These are phyloP conservation scores for Halophytophthora polymorphica DNA, from an alignment of 352 stramenopile species.

Conservation along the genomic window DNA sequence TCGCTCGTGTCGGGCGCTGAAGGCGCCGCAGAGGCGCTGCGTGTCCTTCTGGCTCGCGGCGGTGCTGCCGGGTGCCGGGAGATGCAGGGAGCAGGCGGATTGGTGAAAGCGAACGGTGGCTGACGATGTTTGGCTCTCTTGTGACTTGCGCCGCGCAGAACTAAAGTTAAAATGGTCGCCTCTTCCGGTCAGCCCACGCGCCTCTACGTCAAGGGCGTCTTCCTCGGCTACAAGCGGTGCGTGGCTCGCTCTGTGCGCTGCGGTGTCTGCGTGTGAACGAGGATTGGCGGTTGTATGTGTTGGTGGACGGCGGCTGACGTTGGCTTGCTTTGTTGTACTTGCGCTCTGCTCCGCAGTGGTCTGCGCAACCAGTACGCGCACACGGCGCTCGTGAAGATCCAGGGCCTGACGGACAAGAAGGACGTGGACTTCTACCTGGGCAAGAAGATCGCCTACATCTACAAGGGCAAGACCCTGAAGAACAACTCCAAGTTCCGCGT, in stretches of 20 bases:
- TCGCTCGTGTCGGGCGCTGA: too few species aligned
- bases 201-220: conserved; percentile 98
- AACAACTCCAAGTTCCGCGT: conserved; percentile 98
- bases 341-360: conserved; percentile 38
- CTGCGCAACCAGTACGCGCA: conserved; percentile 97
- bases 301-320: neutral
- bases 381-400: conserved; percentile 99
- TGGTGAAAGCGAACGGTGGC: too few species aligned
- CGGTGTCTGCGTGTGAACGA: too few species aligned
- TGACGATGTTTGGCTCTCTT: conserved; percentile 13
- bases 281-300: too few species aligned
- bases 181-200: conserved; percentile 90
- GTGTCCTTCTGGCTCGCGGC: too few species aligned
- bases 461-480: conserved; percentile 95
- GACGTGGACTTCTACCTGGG: conserved; percentile 99
- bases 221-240: conserved; percentile 98
- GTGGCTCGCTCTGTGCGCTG: conserved; percentile 8
- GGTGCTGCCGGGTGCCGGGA: too few species aligned
- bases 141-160: conserved; percentile 43
- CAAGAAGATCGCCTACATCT: conserved; percentile 99
- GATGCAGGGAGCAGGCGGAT: too few species aligned
- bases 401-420: conserved; percentile 97
- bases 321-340: neutral
- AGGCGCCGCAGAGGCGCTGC: too few species aligned
- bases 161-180: conserved; percentile 88